Evolutionary conservation across 2,329 filamentous ascomycete genomes (phyloP).

Genomic region (Pezicula radicicola): DNA sequence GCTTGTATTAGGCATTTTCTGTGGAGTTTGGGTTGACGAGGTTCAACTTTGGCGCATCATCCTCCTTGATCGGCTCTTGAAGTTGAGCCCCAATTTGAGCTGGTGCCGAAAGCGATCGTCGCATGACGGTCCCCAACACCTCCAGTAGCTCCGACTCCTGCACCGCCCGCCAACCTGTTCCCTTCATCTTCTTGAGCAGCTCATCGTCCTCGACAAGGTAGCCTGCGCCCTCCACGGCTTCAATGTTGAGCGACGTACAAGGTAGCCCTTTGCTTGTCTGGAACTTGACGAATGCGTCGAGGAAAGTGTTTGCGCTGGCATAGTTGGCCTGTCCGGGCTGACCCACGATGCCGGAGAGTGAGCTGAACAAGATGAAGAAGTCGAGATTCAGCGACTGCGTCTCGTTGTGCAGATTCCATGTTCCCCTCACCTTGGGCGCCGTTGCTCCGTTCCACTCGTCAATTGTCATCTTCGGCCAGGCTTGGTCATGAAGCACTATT

Average conservation of each 20-base stretch:
- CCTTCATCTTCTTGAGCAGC: background rate
- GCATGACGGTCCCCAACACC: background rate
- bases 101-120: too few relatives aligned
- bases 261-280: background rate
- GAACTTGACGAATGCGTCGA: slow-evolving; percentile 4
- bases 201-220: background rate
- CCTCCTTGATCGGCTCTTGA: too few relatives aligned
- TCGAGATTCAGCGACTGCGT: slow-evolving; percentile 28
- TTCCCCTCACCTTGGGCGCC: slow-evolving; percentile 26
- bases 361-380: slow-evolving; percentile 36
- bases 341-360: slow-evolving; percentile 28
- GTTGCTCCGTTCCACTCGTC: slow-evolving; percentile 7
- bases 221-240: slow-evolving; percentile 4
- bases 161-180: background rate
- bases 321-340: slow-evolving; percentile 21
- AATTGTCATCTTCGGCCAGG: slow-evolving; percentile 33
- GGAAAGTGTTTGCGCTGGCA: slow-evolving; percentile 25
- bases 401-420: slow-evolving; percentile 3
- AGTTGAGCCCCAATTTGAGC: too few relatives aligned
- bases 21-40: too few relatives aligned
- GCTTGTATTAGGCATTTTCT: too few relatives aligned
- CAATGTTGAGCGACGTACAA: slow-evolving; percentile 4
- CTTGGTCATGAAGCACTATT: slow-evolving; percentile 22
- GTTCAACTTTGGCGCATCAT: too few relatives aligned
- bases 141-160: background rate